Conservation (phyloP, 1,284 basidiomycete species). For the Fomitopsis schrenkii region DNA sequence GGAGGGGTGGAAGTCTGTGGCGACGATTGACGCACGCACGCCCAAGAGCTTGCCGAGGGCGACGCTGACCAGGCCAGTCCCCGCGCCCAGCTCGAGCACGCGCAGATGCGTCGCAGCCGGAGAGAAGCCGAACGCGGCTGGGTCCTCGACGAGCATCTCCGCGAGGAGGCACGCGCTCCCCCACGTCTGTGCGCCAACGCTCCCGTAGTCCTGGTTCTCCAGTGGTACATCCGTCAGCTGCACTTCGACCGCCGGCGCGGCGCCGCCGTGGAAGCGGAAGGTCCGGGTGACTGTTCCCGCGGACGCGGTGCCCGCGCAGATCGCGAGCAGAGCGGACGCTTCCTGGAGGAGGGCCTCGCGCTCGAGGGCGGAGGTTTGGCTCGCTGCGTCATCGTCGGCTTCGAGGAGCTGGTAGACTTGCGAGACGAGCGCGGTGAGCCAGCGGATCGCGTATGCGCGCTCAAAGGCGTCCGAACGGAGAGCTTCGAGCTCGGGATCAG, state of each 20-base stretch:
- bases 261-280: slow-evolving; percentile 33
- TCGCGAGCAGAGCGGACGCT: slow-evolving; percentile 46
- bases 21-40: slow-evolving; percentile 42
- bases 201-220: slow-evolving; percentile 68
- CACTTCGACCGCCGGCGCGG: slow-evolving; percentile 31
- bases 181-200: slow-evolving; percentile 90
- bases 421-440: slow-evolving; percentile 66
- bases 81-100: slow-evolving; percentile 82
- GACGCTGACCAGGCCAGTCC: slow-evolving; percentile 84
- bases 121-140: slow-evolving; percentile 47
- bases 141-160: slow-evolving; percentile 66
- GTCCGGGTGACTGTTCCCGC: slow-evolving; percentile 36
- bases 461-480: slow-evolving; percentile 60
- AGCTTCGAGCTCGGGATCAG: slow-evolving; percentile 7
- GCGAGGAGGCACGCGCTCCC: slow-evolving; percentile 82
- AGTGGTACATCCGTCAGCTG: slow-evolving; percentile 72
- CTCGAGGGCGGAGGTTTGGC: slow-evolving; percentile 25
- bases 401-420: slow-evolving; percentile 69
- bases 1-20: slow-evolving; percentile 77
- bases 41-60: slow-evolving; percentile 51
- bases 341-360: slow-evolving; percentile 39
- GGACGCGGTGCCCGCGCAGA: slow-evolving; percentile 36
- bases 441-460: slow-evolving; percentile 60
- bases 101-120: slow-evolving; percentile 31
- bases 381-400: slow-evolving; percentile 31